Percentiles rank a stretch among this genome's conserved stretches.
These are phyloP conservation scores for Calamus simplicifolius DNA, from an alignment of 176 grass and related monocot genomes.

Conservation along the genomic window DNA sequence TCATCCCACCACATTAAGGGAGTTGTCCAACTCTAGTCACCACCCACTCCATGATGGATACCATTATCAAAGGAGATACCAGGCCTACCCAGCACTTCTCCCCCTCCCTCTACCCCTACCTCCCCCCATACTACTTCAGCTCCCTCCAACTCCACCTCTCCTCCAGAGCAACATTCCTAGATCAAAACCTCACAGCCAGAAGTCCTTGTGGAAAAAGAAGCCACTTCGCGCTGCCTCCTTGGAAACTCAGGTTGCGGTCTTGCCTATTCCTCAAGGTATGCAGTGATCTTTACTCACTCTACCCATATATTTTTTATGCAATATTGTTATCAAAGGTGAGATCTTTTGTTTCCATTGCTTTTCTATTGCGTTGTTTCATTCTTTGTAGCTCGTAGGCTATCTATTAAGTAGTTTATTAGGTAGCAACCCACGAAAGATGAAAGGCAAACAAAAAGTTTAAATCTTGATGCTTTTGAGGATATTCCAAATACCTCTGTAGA, in stretches of 20 bases:
- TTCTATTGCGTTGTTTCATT: background rate
- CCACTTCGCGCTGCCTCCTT: constrained; percentile 27
- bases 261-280: constrained; percentile 49
- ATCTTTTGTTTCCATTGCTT: too few relatives aligned
- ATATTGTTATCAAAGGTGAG: too few relatives aligned
- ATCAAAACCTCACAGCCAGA: constrained; percentile 26
- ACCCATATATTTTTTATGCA: too few relatives aligned
- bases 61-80: constrained; percentile 26
- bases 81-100: constrained; percentile 68
- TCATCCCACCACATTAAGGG: constrained; percentile 10
- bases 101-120: constrained; percentile 47
- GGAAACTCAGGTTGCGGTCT: constrained; percentile 37
- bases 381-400: too few relatives aligned
- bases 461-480: too few relatives aligned
- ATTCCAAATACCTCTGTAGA: too few relatives aligned
- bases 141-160: constrained; percentile 36
- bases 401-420: too few relatives aligned
- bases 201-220: constrained; percentile 37
- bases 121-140: constrained; percentile 44
- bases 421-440: too few relatives aligned
- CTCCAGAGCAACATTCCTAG: constrained; percentile 31
- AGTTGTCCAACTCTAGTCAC: constrained; percentile 12
- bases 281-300: background rate
- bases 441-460: too few relatives aligned
- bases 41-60: constrained; percentile 1